These are phyloP conservation scores for Eucommia ulmoides DNA, from an alignment of 257 asterid species.

Conservation along the genomic window DNA sequence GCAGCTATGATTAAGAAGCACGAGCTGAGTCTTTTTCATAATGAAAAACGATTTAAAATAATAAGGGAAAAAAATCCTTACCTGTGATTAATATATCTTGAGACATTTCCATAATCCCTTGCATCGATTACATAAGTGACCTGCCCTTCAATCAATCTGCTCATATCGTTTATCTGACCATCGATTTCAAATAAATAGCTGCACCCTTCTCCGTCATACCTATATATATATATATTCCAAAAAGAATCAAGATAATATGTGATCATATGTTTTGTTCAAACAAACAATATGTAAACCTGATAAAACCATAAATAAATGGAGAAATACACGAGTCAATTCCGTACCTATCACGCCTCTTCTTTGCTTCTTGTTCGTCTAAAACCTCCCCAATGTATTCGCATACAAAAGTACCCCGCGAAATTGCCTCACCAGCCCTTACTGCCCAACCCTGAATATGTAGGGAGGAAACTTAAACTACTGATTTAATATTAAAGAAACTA, in stretches of 20 bases:
- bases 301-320: too few species aligned
- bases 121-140: slow-evolving; percentile 69
- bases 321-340: too few species aligned
- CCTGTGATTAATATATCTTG: slow-evolving; percentile 99
- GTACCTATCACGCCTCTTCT: slow-evolving; percentile 66
- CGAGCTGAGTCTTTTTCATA: slow-evolving; percentile 1
- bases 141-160: slow-evolving; percentile 78
- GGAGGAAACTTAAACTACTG: too few species aligned
- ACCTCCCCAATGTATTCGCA: slow-evolving; percentile 96
- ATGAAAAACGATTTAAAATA: background rate
- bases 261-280: too few species aligned
- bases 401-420: slow-evolving; percentile 79
- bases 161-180: slow-evolving; percentile 62
- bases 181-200: slow-evolving; percentile 59
- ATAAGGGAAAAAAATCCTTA: slow-evolving; percentile 1
- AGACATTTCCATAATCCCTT: slow-evolving; percentile 74
- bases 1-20: slow-evolving; percentile 43
- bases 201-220: slow-evolving; percentile 56
- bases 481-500: slow-evolving; percentile 16
- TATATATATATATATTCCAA: slow-evolving; percentile 27
- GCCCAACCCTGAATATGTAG: slow-evolving; percentile 99
- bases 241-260: too few species aligned
- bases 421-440: slow-evolving; percentile 76
- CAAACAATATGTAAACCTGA: too few species aligned
- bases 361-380: slow-evolving; percentile 72